Evolutionary conservation across 2,329 filamentous ascomycete species (phyloP).

Genomic region (Penicillium sp.): DNA sequence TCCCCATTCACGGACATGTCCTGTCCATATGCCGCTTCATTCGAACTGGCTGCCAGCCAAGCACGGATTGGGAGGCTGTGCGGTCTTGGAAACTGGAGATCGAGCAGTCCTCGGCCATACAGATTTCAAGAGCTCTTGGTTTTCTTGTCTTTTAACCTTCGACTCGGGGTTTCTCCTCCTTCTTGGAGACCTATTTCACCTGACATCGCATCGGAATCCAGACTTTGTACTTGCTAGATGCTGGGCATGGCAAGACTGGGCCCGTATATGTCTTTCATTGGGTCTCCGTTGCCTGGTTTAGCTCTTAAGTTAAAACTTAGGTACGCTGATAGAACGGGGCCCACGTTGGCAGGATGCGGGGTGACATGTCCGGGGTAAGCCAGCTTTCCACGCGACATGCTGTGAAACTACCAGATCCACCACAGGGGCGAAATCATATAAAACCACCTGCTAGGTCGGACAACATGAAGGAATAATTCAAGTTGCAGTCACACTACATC

Average conservation of each 20-base stretch:
- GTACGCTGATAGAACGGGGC: constrained; percentile 1
- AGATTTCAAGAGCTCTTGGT: constrained; percentile 7
- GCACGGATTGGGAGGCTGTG: constrained; percentile 9
- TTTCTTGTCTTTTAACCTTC: constrained; percentile 8
- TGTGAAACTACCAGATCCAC: constrained; percentile 5
- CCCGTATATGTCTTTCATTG: constrained; percentile 7
- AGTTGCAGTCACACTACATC: constrained; percentile 6
- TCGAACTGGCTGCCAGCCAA: constrained; percentile 7
- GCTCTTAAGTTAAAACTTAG: constrained; percentile 6
- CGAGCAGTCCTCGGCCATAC: constrained; percentile 2
- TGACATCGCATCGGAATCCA: constrained; percentile 2
- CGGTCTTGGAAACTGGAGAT: constrained; percentile 8
- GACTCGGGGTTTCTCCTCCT: constrained; percentile 3
- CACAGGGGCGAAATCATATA: constrained; percentile 9
- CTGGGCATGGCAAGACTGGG: constrained; percentile 3
- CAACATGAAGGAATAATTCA: constrained; percentile 5
- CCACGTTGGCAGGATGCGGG: constrained; percentile 6
- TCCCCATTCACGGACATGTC: constrained; percentile 6
- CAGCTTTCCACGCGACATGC: constrained; percentile 7
- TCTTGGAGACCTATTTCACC: constrained; percentile 9
- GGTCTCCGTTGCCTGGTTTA: constrained; percentile 8
- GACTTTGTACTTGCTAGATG: constrained; percentile 2
- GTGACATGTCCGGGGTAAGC: constrained; percentile 6
- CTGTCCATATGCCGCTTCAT: constrained; percentile 6
- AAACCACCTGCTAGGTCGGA: constrained; percentile 5